Percentiles rank a stretch among this genome's conserved stretches.
Conservation (phyloP, 2,329 filamentous ascomycete species). For the Aspergillaceae sp. region DNA sequence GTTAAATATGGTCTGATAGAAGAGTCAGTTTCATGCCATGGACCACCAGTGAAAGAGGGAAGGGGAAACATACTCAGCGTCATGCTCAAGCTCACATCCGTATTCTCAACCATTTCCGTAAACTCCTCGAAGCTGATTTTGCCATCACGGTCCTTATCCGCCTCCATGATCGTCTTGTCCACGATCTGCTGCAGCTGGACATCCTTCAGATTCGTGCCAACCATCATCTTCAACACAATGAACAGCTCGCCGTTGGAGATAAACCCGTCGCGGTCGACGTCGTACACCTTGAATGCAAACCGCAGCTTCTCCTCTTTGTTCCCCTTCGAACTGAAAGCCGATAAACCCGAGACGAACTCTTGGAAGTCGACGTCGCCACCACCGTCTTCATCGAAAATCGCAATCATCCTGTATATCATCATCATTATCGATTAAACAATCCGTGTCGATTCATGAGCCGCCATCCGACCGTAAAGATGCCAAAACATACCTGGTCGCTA, state of each 20-base stretch:
- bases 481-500: slow-evolving; percentile 70
- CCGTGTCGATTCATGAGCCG: neutral
- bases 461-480: neutral
- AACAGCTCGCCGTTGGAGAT: slow-evolving; percentile 99
- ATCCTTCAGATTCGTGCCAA: slow-evolving; percentile 97
- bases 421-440: neutral
- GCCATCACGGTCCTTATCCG: slow-evolving; percentile 87
- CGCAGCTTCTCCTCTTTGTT: slow-evolving; percentile 98
- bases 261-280: slow-evolving; percentile 96
- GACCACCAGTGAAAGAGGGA: neutral
- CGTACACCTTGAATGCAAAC: slow-evolving; percentile 99
- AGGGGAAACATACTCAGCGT: slow-evolving; percentile 47
- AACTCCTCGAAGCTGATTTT: slow-evolving; percentile 99
- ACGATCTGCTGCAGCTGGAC: slow-evolving; percentile 98
- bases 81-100: slow-evolving; percentile 62
- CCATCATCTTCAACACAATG: slow-evolving; percentile 99
- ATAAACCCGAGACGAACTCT: slow-evolving; percentile 92
- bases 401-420: slow-evolving; percentile 67
- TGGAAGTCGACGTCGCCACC: slow-evolving; percentile 98
- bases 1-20: no score
- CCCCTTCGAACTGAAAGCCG: slow-evolving; percentile 92
- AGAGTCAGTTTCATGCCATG: no score
- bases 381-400: slow-evolving; percentile 97
- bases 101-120: slow-evolving; percentile 96
- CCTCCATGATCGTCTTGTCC: slow-evolving; percentile 99